Base-by-base conservation (phyloP, 2,329 filamentous ascomycete species). In the Huntiella moniliformis region DNA sequence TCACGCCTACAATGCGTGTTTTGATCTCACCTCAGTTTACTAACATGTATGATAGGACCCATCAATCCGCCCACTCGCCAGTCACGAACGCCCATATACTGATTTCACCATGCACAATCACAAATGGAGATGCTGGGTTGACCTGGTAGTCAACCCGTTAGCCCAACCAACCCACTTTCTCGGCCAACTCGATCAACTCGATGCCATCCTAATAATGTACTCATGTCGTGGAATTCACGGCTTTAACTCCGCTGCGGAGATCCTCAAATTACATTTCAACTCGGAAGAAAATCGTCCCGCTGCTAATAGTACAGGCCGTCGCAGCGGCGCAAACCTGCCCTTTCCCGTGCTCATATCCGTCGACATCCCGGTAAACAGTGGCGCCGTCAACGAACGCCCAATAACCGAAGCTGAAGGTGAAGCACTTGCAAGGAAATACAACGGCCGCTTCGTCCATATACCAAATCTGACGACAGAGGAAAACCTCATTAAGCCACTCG, bases 61-160 rank as follows among this genome's bases (percentile, higher is more conserved):
- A 31, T 13, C n/a, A 11, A 6, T 43, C 28, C 32, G 33, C 15
- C 40, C 47, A 32, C 28, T 28, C 4, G 17, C 28, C 18, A 35
- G 40, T n/a, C 40, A 49, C 5, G 31, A 6, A 7, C 39, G 28
- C 5, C 44, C 47, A 11, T 49, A 49, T 36, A 49, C 47, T 15
- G 43, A 35, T 11, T 43, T 49, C 4, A 41, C 39, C 4, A 31
- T 49, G 12, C 36, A 49, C 17, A 33, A 46, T 28, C 44, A 42
- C 16, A 15, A 34, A 11, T 49, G 47, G 47, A 43, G 43, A 13
- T 49, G 47, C 39, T 49, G 47, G 47, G 47, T 49, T 18, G 47
- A 46, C 35, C 39, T 46, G 33, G 47, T 49, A 10, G 47, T 49
- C 11, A 38, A 49, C 44, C 47, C 47, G 15, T 33, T 49, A 8